phyloP scores from a whole-genome alignment of 2,329 filamentous ascomycete species.

The Podosphaera xanthii region DNA sequence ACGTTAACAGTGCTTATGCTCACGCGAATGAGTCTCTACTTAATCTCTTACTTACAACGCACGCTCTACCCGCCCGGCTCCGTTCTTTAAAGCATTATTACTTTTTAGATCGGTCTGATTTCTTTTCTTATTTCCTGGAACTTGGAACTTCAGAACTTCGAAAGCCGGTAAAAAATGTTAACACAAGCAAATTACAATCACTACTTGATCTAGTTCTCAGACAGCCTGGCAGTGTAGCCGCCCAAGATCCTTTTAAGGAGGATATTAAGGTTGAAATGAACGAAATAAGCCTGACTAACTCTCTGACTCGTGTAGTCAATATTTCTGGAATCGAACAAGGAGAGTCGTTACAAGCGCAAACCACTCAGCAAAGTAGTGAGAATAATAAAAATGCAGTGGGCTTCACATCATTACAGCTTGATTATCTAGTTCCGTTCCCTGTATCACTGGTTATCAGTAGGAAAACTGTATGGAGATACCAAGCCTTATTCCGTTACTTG shows the following conservation, averaged over 20 bases:
- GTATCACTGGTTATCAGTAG: constrained; percentile 86
- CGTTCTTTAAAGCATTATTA: constrained; percentile 96
- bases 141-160: constrained; percentile 72
- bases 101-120: constrained; percentile 93
- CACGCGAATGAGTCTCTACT: constrained; percentile 88
- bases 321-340: constrained; percentile 90
- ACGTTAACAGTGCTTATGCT: constrained; percentile 85
- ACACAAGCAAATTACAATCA: constrained; percentile 81
- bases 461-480: constrained; percentile 92
- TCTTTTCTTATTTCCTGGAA: constrained; percentile 95
- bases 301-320: constrained; percentile 86
- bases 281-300: constrained; percentile 76
- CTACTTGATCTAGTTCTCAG: constrained; percentile 86
- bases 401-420: constrained; percentile 79
- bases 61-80: constrained; percentile 68
- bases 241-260: constrained; percentile 91
- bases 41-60: constrained; percentile 74
- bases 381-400: constrained; percentile 73
- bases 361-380: constrained; percentile 40
- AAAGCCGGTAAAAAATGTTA: constrained; percentile 73
- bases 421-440: constrained; percentile 86
- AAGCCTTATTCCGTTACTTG: constrained; percentile 85
- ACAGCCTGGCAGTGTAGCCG: constrained; percentile 86
- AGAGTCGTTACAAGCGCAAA: constrained; percentile 52
- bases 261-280: constrained; percentile 97